Conservation (phyloP, 2,329 filamentous ascomycete species). For the Hypomyces rosellus region DNA sequence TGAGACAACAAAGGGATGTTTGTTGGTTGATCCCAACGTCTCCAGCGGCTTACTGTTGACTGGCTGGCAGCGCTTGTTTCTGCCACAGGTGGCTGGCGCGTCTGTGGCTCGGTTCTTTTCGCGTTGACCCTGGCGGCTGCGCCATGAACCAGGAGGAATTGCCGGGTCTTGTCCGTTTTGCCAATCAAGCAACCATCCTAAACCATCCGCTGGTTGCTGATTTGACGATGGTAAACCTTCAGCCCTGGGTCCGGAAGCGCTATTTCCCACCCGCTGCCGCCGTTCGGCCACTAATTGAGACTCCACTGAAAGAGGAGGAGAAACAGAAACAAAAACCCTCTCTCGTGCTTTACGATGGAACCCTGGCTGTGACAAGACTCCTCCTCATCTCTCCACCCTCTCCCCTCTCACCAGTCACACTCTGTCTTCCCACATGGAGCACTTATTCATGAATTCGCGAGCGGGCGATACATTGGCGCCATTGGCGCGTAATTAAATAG, state of each 20-base stretch:
- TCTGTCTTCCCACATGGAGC: too few relatives aligned
- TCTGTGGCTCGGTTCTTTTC: conserved; percentile 1
- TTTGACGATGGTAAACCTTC: neutral
- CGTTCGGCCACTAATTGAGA: conserved; percentile 2
- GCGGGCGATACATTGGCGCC: neutral
- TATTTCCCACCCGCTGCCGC: conserved; percentile 4
- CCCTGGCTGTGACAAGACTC: too few relatives aligned
- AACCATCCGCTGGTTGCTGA: neutral
- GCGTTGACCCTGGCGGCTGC: neutral
- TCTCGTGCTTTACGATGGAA: too few relatives aligned
- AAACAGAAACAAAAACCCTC: too few relatives aligned
- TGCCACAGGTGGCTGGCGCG: conserved; percentile 6
- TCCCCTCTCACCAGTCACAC: too few relatives aligned
- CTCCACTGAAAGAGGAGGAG: too few relatives aligned
- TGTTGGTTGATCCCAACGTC: neutral
- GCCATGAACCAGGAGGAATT: conserved; percentile 1
- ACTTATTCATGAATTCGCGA: too few relatives aligned
- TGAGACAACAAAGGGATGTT: conserved; percentile 2
- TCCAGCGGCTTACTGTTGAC: conserved; percentile 7
- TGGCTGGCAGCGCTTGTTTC: conserved; percentile 3
- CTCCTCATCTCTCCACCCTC: too few relatives aligned
- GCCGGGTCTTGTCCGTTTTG: neutral
- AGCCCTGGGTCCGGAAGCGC: conserved; percentile 2
- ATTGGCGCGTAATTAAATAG: neutral
- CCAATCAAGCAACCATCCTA: conserved; percentile 3